Conservation (phyloP, 2,329 filamentous ascomycete genomes). For the Fusarium annulatum region DNA sequence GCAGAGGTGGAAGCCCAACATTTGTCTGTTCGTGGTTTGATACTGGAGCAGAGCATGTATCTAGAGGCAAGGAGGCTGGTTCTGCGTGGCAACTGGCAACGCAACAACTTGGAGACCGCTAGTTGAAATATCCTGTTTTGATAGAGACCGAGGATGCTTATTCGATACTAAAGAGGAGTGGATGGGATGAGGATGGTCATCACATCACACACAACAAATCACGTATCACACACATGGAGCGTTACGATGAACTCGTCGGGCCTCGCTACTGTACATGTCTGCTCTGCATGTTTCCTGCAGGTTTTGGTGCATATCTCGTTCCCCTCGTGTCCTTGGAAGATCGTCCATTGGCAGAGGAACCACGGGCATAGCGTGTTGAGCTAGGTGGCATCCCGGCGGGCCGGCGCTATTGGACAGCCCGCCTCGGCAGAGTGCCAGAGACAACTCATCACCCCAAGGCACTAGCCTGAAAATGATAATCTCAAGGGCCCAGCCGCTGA, state of each 20-base stretch:
- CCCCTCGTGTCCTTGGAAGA: constrained; percentile 27
- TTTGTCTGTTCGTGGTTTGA: constrained; percentile 1
- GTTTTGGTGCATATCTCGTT: constrained; percentile 21
- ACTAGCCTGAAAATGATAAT: constrained; percentile 27
- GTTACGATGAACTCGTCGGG: constrained; percentile 34
- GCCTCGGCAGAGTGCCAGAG: constrained; percentile 53
- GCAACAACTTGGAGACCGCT: constrained; percentile 23
- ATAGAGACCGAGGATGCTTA: constrained; percentile 11
- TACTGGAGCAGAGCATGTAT: background rate
- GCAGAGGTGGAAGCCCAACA: constrained; percentile 13
- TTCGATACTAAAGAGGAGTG: constrained; percentile 7
- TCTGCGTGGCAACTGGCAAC: constrained; percentile 19
- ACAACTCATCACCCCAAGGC: constrained; percentile 52
- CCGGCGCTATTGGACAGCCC: constrained; percentile 50
- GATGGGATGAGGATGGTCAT: constrained; percentile 13
- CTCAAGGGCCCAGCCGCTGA: constrained; percentile 27
- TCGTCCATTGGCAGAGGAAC: constrained; percentile 39
- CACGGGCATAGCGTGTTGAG: constrained; percentile 24
- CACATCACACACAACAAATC: constrained; percentile 22
- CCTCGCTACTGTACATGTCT: constrained; percentile 20
- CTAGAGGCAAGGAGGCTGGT: constrained; percentile 5
- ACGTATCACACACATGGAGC: constrained; percentile 19
- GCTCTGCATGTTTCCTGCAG: constrained; percentile 21
- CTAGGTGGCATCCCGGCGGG: constrained; percentile 45
- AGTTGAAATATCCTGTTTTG: constrained; percentile 23